A percentile compares a stretch with the other conserved stretches of the same genome.
Conservation (phyloP, 2,329 filamentous ascomycete species). For the Aspergillus fructus region DNA sequence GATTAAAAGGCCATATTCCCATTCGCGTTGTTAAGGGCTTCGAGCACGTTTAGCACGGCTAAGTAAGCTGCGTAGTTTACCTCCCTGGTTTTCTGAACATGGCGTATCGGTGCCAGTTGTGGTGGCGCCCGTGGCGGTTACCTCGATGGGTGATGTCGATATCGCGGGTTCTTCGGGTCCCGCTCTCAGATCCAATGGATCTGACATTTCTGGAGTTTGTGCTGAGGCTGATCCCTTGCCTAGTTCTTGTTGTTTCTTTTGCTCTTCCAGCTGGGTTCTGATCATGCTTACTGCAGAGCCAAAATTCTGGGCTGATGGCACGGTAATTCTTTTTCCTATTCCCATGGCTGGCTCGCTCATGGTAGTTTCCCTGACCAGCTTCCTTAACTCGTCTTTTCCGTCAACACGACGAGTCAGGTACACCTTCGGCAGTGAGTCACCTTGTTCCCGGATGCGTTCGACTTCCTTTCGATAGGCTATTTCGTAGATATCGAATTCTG, state of each 20-base stretch:
- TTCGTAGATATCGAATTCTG: constrained; percentile 87
- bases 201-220: background rate
- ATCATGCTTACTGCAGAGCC: constrained; percentile 17
- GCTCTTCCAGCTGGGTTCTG: constrained; percentile 17
- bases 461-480: constrained; percentile 82
- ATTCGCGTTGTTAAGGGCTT: background rate
- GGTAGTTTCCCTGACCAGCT: constrained; percentile 30
- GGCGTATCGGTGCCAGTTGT: constrained; percentile 1
- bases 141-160: background rate
- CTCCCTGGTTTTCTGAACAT: constrained; percentile 14
- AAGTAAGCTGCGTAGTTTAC: constrained; percentile 24
- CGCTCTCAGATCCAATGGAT: background rate
- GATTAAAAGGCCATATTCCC: background rate
- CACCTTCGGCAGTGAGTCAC: constrained; percentile 52
- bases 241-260: constrained; percentile 6
- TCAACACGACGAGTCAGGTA: constrained; percentile 57
- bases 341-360: constrained; percentile 1
- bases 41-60: constrained; percentile 19
- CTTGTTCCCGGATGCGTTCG: constrained; percentile 61
- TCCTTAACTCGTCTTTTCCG: constrained; percentile 36
- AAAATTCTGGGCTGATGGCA: constrained; percentile 11
- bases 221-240: background rate
- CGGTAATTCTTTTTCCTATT: constrained; percentile 14
- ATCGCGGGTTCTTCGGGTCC: background rate
- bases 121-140: background rate